Base-by-base conservation (phyloP, 805 yeast species). In the Monosporozyma servazzii region DNA sequence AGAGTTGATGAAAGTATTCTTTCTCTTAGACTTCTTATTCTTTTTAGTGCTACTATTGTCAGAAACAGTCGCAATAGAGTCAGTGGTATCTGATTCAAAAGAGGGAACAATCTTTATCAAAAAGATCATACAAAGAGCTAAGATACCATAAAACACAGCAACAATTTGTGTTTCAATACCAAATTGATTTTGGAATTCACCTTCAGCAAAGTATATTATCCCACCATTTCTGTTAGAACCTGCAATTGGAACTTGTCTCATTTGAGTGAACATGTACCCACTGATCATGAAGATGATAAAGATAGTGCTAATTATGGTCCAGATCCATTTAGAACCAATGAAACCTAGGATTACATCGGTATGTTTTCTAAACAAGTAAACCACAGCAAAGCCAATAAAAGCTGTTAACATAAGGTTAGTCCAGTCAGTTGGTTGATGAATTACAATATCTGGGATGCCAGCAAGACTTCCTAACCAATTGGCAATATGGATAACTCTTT, bases 231-330 rank as follows among this genome's bases (percentile, higher is more conserved):
- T 66, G 44, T 68, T 66, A 44, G 68, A 66, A 31, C 78, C 78
- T 37, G 77, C 72, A 55, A 75, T 71, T 30, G 76, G 89, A 6
- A 83, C 75, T 39, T 78, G 77, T 67, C 97, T 80, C 56, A 93
- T 93, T 58, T 79, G 78, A 67, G 88, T 90, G 77, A 81, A 93
- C 99, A 93, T 93, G 70, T 89, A 86, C 17, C 99, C 99, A 7
- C 91, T 75, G 47, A 79, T 81, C 74, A 90, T 86, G 58, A 89
- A 70, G 53, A 90, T 71, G 37, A 87, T 76, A 51, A 85, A 71
- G n/a, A 86, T 72, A 3, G 86, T 76, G 20, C 58, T 60, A 10
- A 78, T 45, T 1, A 81, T 78, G 44, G 86, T 84, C 97, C 98
- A 93, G 40, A 86, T 62, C 47, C 77, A 70, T 58, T 75, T 82